Evolutionary conservation across 208 protist genomes (phyloP), one percentile per base, ranked within the genome.

Genomic region (Leishmania aethiopica): DNA sequence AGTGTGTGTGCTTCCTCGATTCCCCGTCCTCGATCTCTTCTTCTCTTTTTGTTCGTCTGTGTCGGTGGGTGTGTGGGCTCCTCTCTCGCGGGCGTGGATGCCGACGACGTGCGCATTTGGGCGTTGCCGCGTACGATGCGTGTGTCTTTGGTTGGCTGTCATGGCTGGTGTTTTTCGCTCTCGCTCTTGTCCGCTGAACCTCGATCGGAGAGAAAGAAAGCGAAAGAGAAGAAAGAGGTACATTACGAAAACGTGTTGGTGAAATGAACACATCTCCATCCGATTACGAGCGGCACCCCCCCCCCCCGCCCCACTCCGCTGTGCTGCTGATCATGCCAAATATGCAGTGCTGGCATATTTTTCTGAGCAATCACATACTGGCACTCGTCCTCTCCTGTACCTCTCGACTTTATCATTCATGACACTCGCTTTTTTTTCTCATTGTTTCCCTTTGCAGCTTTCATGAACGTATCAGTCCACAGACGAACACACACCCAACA

Each of bases 41-140:
- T 25, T 78, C 19, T 81, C 47, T 69, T 11, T 78, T 13, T 77
- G 4, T 22, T 55, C 17, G 15, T 55, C 17, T 55, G 17, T 55
- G 15, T 13, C 5, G 7, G 51, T 22, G 51, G 51, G 51, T 74
- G 51, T 64, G 32, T 77, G 59, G 37, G 47, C n/a, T 80, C 62
- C 49, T 80, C 49, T 77, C 60, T 59, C 49, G 59, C 69, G 47
- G 10, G 73, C 57, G 40, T 79, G 25, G 25, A 47, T 53, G 28
- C n/a, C 1, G 47, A 32, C 25, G 37, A 74, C 25, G 10, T 15
- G 40, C 70, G 49, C 28, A 37, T 53, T 53, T 47, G 74, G 17
- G 49, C 74, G 35, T 47, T n/a, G 47, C 53, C 8, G 74, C 74
- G 7, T 28, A 35, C 47, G 13, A 7, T 64, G 53, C n/a, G 32